Evolutionary conservation across 352 stramenopile genomes (phyloP), one percentile per base, ranked within the genome.

Genomic region (Globisporangium cystogenes): DNA sequence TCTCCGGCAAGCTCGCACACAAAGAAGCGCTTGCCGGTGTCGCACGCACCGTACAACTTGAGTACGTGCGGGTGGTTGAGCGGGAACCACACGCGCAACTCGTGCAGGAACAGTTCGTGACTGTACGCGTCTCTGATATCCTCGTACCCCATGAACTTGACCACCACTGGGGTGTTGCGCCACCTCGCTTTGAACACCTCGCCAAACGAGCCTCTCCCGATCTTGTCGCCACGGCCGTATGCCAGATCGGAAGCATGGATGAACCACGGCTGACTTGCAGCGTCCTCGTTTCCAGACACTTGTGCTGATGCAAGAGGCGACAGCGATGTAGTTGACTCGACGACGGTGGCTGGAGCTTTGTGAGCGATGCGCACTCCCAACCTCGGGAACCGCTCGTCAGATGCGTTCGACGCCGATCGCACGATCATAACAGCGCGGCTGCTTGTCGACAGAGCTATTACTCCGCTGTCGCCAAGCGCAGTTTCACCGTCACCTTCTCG

Each of bases 181-280:
- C 46, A 51, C 20, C 29, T 51, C 16, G 27, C 46, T 8, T 40
- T 40, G 31, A 20, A 51, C 16, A 51, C 46, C 15, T 26, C n/a
- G 0, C 46, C 27, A 7, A 51, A 51, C 7, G 46, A 5, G 1
- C 45, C 45, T 0, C 3, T 3, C 0, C 45, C 45, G 26, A 51
- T 51, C 16, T 2, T 4, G 14, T 51, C 45, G 15, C 0, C 7
- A 3, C 15, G 7, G 20, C 26, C 11, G 42, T 33, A 33, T 0
- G 35, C 20, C 23, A 48, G 42, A 3, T 48, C 42, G 42, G 35
- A 10, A 4, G 10, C 12, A 12, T 39, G 33, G 33, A 39, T 39
- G 12, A 3, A 0, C 33, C 33, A 39, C 33, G 12, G 2, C 6
- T 16, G 33, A 2, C 14, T 39, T 11, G 31, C 31, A 36, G 31